Evolutionary conservation across 2,329 filamentous ascomycete species (phyloP).

Genomic region (Phaeomoniella chlamydospora): DNA sequence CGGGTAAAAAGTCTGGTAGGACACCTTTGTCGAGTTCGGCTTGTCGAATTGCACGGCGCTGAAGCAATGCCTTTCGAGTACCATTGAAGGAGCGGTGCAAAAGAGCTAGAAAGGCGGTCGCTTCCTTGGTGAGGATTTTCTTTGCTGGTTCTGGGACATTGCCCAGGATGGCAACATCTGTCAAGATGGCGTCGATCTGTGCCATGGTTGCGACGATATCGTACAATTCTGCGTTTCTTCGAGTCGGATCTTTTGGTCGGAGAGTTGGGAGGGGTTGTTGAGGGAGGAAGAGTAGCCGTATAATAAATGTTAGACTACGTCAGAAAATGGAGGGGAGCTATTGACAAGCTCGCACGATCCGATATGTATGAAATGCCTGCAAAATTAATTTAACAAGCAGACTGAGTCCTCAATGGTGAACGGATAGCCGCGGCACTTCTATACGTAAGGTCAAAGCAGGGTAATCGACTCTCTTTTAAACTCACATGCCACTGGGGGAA

Average conservation of each 20-base stretch:
- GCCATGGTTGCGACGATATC: constrained; percentile 39
- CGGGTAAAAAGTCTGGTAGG: constrained; percentile 84
- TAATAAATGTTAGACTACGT: background rate
- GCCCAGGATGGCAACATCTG: constrained; percentile 78
- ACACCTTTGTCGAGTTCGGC: constrained; percentile 82
- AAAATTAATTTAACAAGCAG: too few relatives aligned
- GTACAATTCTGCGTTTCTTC: background rate
- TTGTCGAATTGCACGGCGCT: constrained; percentile 75
- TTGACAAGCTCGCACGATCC: background rate
- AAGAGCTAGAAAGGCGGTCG: constrained; percentile 80
- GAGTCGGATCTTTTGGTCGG: background rate
- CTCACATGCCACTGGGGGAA: too few relatives aligned
- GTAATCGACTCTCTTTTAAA: too few relatives aligned
- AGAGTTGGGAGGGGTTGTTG: background rate
- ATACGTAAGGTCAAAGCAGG: too few relatives aligned
- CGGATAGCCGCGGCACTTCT: too few relatives aligned
- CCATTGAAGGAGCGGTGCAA: constrained; percentile 89
- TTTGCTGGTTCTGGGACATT: constrained; percentile 61
- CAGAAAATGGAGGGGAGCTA: background rate
- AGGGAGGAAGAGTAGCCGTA: background rate
- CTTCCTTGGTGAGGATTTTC: constrained; percentile 85
- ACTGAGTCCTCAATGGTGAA: too few relatives aligned
- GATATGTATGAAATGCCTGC: too few relatives aligned
- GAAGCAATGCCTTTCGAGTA: constrained; percentile 75
- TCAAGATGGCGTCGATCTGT: constrained; percentile 60